Evolutionary conservation across 257 asterid species (phyloP).

Genomic region (Nemophila menziesii): DNA sequence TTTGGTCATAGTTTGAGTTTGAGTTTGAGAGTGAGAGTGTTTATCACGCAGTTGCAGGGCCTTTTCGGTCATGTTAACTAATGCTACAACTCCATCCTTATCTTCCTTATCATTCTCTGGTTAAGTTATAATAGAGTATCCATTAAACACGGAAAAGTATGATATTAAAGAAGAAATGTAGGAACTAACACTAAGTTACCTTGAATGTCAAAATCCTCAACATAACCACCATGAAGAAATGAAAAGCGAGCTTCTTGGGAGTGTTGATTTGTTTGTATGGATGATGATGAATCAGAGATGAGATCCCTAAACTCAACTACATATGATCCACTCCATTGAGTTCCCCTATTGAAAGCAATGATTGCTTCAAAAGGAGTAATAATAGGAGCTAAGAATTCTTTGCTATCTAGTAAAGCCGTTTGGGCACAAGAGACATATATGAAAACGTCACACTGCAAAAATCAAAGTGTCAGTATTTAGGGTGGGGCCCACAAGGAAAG

Average conservation of each 20-base stretch:
- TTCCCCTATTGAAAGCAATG: conserved; percentile 85
- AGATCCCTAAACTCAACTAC: conserved; percentile 62
- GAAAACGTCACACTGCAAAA: conserved; percentile 78
- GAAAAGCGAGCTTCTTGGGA: conserved; percentile 81
- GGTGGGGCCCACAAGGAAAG: background rate
- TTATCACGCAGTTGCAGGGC: conserved; percentile 58
- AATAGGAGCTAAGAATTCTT: conserved; percentile 92
- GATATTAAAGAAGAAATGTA: background rate
- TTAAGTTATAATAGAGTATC: background rate
- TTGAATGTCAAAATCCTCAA: conserved; percentile 53
- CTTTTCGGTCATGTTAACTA: conserved; percentile 65
- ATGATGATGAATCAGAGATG: conserved; percentile 48
- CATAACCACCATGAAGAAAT: conserved; percentile 76
- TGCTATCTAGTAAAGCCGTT: conserved; percentile 85
- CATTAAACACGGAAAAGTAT: background rate
- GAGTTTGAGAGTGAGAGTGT: too few relatives aligned
- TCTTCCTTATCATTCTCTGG: conserved; percentile 40
- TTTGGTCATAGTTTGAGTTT: conserved; percentile 18
- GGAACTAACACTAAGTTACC: conserved; percentile 21
- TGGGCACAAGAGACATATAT: conserved; percentile 83
- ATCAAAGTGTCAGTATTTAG: background rate
- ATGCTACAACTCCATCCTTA: conserved; percentile 47
- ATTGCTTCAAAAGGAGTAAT: conserved; percentile 94
- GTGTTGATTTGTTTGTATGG: conserved; percentile 28
- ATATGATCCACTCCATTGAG: conserved; percentile 84